Evolutionary conservation across 768 basidiomycete genomes (phyloP), one percentile per base, ranked within the genome.

Genomic region (Phylloporus sp.): DNA sequence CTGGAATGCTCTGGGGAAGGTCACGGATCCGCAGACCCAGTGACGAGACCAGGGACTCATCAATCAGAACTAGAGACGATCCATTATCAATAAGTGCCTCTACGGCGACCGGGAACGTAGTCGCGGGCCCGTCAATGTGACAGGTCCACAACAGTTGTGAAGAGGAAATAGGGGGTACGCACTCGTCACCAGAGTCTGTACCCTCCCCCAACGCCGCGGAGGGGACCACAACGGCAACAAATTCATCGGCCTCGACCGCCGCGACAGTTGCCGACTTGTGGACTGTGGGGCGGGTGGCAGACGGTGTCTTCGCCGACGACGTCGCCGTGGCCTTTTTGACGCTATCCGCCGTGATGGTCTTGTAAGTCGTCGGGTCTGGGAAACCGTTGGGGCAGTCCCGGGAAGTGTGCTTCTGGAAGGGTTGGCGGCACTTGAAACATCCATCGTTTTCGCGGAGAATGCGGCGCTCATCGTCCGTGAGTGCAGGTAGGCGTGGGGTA

Each of bases 61-160:
- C 28, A 44, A 44, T 72, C 20, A 75, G 50, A 43, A 70, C 71
- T 45, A 72, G 2, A 26, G 63, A 57, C 0, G 67, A 62, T 4
- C 69, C 68, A 47, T 57, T 38, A 38, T 73, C 67, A 63, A 72
- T 64, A 1, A 71, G 40, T 0, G 55, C 53, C 1, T 53, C 40
- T 0, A 64, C 45, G 11, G 3, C 15, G 0, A 64, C 0, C 6
- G 53, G 56, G 11, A 22, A 22, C 10, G 12, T 1, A 9, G 28
- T 2, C 5, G 3, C 2, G 12, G 58, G 43, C 1, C 55, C 58
- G 13, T 42, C 34, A 4, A 66, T 1, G 2, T 43, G 32, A 39
- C 57, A 66, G 2, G 9, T 2, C 60, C 57, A 64, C 5, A 16
- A 3, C 0, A 64, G 34, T 18, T 59, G 59, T 0, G 52, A 16